Percentiles rank a stretch among this genome's conserved stretches.
phyloP scores from a whole-genome alignment of 148 eudicot species.

The Silene uniflora region DNA sequence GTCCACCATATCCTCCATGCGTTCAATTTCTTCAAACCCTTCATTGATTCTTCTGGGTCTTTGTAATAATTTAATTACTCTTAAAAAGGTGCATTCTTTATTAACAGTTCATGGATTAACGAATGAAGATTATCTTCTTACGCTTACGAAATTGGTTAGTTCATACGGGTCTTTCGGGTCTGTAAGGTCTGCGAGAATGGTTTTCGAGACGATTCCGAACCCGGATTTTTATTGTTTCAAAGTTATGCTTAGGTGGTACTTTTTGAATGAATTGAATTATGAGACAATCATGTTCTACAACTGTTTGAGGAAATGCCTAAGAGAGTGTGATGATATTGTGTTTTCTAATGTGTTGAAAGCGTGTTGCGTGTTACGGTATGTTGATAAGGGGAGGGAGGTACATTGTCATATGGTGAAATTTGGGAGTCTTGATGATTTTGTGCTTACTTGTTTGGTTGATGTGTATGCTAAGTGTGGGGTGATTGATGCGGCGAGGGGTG shows the following conservation, averaged over 20 bases:
- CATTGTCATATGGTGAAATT: constrained; percentile 61
- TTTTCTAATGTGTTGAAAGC: constrained; percentile 73
- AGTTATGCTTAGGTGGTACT: constrained; percentile 81
- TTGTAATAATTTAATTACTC: constrained; percentile 38
- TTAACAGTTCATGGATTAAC: constrained; percentile 49
- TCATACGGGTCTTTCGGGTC: constrained; percentile 52
- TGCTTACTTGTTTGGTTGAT: constrained; percentile 67
- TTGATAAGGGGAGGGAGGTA: constrained; percentile 56
- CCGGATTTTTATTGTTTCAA: constrained; percentile 59
- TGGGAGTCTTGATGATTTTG: constrained; percentile 58
- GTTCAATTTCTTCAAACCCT: constrained; percentile 42
- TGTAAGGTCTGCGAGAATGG: constrained; percentile 37
- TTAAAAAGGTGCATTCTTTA: constrained; percentile 51
- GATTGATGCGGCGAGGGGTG: constrained; percentile 40
- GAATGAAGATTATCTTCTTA: constrained; percentile 29
- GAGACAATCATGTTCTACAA: constrained; percentile 50
- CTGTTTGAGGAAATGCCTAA: constrained; percentile 53
- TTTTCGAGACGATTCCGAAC: constrained; percentile 55
- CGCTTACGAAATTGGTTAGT: constrained; percentile 52
- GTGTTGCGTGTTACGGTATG: constrained; percentile 48
- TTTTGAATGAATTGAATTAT: constrained; percentile 46
- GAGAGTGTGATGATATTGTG: constrained; percentile 48
- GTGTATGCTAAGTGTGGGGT: constrained; percentile 79
- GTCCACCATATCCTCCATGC: constrained; percentile 13
- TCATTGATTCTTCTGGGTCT: constrained; percentile 40